Conservation (phyloP, 495 filamentous ascomycete genomes). For the Wilcoxina mikolae region DNA sequence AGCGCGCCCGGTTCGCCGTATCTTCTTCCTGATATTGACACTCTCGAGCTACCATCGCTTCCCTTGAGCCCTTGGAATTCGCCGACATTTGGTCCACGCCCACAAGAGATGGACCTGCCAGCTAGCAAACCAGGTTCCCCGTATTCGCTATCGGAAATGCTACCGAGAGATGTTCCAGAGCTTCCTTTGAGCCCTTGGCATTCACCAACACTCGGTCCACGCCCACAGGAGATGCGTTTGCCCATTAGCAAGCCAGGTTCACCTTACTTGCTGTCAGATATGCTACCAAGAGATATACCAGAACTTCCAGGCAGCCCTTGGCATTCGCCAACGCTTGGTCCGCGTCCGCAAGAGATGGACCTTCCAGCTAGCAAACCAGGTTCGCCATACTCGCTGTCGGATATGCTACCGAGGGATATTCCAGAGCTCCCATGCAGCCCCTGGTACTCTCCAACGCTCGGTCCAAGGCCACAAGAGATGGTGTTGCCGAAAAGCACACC, state of each 20-base stretch:
- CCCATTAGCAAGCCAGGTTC: constrained; percentile 4
- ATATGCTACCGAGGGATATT: not conserved
- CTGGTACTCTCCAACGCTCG: constrained; percentile 3
- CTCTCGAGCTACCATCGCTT: constrained; percentile 10
- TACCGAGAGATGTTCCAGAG: not conserved
- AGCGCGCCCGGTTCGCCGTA: constrained; percentile 1
- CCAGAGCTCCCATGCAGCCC: not conserved
- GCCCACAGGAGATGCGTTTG: not conserved
- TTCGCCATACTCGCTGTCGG: not conserved
- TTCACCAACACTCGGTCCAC: constrained; percentile 5
- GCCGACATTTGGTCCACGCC: not conserved
- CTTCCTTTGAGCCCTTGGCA: constrained; percentile 1
- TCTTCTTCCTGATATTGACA: not conserved
- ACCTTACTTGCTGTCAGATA: not conserved
- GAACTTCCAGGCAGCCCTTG: not conserved
- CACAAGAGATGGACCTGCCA: not conserved
- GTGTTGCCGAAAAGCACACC: constrained; percentile 6
- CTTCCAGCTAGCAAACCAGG: not conserved
- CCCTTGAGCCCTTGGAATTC: constrained; percentile 3
- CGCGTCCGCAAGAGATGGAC: not conserved
- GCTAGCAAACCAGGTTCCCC: constrained; percentile 2
- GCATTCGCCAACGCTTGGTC: constrained; percentile 2
- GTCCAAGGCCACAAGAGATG: not conserved
- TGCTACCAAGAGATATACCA: not conserved
- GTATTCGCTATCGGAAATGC: not conserved